Conservation (phyloP, 2,329 filamentous ascomycete species). For the Colletotrichum destructivum region DNA sequence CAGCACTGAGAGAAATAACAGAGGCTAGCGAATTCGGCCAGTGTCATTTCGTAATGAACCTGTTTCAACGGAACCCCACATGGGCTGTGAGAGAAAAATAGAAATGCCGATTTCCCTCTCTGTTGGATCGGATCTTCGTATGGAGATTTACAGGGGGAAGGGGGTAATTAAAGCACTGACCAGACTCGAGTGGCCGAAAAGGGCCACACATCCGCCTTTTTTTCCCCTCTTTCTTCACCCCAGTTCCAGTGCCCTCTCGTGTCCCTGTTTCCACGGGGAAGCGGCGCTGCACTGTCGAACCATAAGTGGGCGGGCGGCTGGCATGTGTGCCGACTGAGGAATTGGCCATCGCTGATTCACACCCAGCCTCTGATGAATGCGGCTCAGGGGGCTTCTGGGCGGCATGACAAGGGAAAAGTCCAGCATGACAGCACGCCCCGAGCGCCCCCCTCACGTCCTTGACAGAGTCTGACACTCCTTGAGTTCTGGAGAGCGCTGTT, state of each 20-base stretch:
- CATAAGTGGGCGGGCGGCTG: background rate
- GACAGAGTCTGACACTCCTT: slow-evolving; percentile 5
- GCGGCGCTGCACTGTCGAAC: background rate
- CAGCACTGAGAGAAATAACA: background rate
- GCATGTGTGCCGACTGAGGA: background rate
- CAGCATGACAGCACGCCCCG: background rate
- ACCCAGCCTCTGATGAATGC: background rate
- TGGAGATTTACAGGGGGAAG: slow-evolving; percentile 27
- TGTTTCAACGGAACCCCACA: slow-evolving; percentile 41
- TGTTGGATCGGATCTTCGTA: slow-evolving; percentile 38
- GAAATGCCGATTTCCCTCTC: slow-evolving; percentile 36
- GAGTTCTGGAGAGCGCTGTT: slow-evolving; percentile 18
- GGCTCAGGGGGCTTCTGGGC: background rate
- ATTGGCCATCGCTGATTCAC: background rate
- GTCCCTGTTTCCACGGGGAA: slow-evolving; percentile 7
- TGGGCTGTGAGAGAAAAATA: slow-evolving; percentile 37
- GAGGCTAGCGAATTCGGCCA: slow-evolving; percentile 13
- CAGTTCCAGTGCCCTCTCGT: background rate
- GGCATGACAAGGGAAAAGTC: background rate
- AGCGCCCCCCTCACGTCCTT: background rate
- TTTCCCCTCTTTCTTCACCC: background rate
- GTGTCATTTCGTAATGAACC: slow-evolving; percentile 41
- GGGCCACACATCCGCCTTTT: slow-evolving; percentile 18
- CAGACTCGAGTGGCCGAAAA: slow-evolving; percentile 22
- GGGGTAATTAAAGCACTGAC: slow-evolving; percentile 6